A percentile compares a stretch with the other conserved stretches of the same genome.
Evolutionary conservation across 345 rosid genomes (phyloP).

Genomic region (Citrus glauca): DNA sequence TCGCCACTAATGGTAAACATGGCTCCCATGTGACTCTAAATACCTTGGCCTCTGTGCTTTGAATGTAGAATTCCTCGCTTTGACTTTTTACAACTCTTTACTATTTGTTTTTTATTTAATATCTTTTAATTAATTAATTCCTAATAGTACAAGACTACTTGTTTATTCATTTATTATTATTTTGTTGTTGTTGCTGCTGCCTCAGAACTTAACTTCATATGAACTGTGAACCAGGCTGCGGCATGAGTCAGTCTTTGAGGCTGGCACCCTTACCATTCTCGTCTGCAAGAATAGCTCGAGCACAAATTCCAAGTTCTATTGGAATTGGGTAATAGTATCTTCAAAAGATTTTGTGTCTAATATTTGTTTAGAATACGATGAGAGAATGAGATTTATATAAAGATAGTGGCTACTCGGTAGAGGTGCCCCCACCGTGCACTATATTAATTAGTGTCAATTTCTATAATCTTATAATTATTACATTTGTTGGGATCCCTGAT

Average conservation of each 20-base stretch:
- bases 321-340: background rate
- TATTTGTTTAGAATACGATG: background rate
- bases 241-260: conserved; percentile 17
- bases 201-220: background rate
- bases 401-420: too few relatives aligned
- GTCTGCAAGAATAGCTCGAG: background rate
- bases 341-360: background rate
- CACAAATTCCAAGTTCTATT: background rate
- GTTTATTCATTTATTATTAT: background rate
- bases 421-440: too few relatives aligned
- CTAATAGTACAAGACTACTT: background rate
- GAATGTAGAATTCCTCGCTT: conserved; percentile 40
- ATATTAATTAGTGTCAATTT: too few relatives aligned
- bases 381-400: too few relatives aligned
- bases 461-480: too few relatives aligned
- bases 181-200: background rate
- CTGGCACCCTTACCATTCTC: background rate
- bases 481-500: too few relatives aligned
- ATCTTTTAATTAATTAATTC: background rate
- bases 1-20: background rate
- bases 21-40: conserved; percentile 55
- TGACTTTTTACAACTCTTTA: conserved; percentile 34
- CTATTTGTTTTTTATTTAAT: background rate
- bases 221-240: background rate
- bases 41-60: conserved; percentile 48